phyloP scores from a whole-genome alignment of 148 eudicot species.

The Chenopodium berlandieri region DNA sequence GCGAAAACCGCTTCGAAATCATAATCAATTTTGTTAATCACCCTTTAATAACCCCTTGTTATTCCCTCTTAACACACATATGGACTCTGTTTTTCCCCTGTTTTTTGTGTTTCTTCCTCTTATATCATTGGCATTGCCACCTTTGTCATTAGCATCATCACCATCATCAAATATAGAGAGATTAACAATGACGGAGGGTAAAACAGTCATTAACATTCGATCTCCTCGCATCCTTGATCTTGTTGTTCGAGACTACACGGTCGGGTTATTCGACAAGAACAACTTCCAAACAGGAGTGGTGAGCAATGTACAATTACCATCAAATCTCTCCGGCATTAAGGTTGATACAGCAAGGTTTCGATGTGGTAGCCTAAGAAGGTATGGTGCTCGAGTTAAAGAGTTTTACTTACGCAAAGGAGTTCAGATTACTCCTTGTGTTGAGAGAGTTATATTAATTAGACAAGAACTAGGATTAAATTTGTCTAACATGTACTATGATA shows the following conservation, averaged over 20 bases:
- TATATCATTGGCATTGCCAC: conserved; percentile 26
- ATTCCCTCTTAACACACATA: conserved; percentile 21
- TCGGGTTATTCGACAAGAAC: conserved; percentile 34
- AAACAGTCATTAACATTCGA: conserved; percentile 36
- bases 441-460: conserved; percentile 57
- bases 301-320: conserved; percentile 47
- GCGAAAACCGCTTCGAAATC: conserved; percentile 17
- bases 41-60: background rate
- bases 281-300: conserved; percentile 52
- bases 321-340: conserved; percentile 63
- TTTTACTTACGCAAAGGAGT: conserved; percentile 50
- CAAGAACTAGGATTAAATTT: conserved; percentile 61
- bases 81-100: conserved; percentile 49
- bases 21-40: conserved; percentile 3
- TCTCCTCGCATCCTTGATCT: conserved; percentile 76
- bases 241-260: conserved; percentile 67
- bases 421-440: conserved; percentile 59
- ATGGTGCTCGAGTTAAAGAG: conserved; percentile 65
- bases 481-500: conserved; percentile 54
- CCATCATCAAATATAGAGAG: conserved; percentile 22
- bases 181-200: conserved; percentile 17
- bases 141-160: background rate
- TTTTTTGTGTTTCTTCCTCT: conserved; percentile 33
- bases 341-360: conserved; percentile 52
- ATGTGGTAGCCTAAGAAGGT: conserved; percentile 76